Evolutionary conservation across 2,329 filamentous ascomycete species (phyloP), one percentile per base, ranked within the genome.

Genomic region (Dactylonectria estremocensis): DNA sequence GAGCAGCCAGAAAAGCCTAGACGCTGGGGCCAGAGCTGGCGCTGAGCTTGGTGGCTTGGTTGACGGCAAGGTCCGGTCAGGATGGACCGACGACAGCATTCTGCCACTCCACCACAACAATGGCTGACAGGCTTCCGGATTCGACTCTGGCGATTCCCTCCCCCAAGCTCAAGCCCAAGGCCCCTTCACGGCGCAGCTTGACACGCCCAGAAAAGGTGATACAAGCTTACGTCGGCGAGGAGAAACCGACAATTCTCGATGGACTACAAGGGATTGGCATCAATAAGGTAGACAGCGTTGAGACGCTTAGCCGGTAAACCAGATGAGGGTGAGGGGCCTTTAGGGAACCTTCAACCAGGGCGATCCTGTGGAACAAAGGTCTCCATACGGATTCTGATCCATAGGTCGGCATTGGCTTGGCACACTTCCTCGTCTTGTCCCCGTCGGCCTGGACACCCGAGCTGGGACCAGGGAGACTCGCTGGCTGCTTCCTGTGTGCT

Each of bases 11-110:
- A 67, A 67, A 40, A 40, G 54, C 46, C 22, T 46, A 55, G 55
- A 40, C 37, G 50, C 55, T 35, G 43, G 20, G 20, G n/a, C 45
- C 37, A 22, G 20, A 31, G 62, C 54, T 37, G 40, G 67, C 54
- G 59, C 58, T 49, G 57, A 50, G 16, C 64, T 60, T 52, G 45
- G 69, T 75, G 69, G 72, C 73, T 76, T 69, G 57, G 54, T 56
- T 16, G 57, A 66, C 73, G 73, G 73, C 62, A 73, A 74, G 69
- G 66, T 76, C 73, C 72, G 71, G 67, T 49, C 64, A 67, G 49
- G 68, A 69, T 73, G 59, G 70, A 67, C 72, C 73, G 72, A 75
- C 59, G 22, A 37, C 50, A 43, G 33, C 49, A 49, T 46, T 33
- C 40, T 59, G 48, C 55, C 49, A 53, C 55, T 54, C 37, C 55